Evolutionary conservation across 352 stramenopile species (phyloP), one percentile per base, ranked within the genome.

Genomic region (Globisporangium paroecandrum): DNA sequence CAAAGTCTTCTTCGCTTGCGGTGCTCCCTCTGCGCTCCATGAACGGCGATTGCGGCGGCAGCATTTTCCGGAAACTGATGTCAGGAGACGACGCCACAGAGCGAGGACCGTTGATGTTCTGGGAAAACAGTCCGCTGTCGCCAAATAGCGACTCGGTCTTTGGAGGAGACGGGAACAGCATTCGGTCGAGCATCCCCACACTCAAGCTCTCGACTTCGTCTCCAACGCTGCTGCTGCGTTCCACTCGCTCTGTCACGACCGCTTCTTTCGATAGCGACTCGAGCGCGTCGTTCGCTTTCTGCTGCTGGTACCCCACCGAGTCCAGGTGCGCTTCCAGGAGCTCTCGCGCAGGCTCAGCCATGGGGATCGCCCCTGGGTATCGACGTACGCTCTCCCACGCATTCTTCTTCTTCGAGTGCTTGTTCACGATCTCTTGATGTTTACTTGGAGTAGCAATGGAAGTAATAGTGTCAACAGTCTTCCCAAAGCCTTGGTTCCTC

Each of bases 1-100:
- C 81, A 58, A 90, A 88, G 38, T 83, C 74, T 59, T 90, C 76
- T 57, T 89, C 82, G n/a, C 77, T 87, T 3, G 79, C 62, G n/a
- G 62, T 76, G 63, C 81, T 90, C 38, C 82, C 73, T 29, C 78
- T 74, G 7, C 82, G 79, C 34, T 89, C 81, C n/a, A 90, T 72
- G 38, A 64, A 62, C 13, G 66, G 60, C 20, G 66, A 68, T 15
- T 62, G 58, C n/a, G 51, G 49, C 9, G 32, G 54, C 6, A 54
- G 54, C 1, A 12, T 18, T 22, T 64, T 64, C 18, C 46, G 25
- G 2, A 58, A 34, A 25, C 20, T 22, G 18, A 43, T 4, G 15
- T 58, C 64, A n/a, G 56, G 57, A 13, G 64, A 69, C 43, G 43
- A 46, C 13, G 20, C 56, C 6, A 36, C 36, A 7, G 25, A 64